A percentile compares a stretch with the other conserved stretches of the same genome.
These are phyloP conservation scores for Microbotryum silenes-acaulis DNA, from an alignment of 1,284 basidiomycete genomes.

Conservation along the genomic window DNA sequence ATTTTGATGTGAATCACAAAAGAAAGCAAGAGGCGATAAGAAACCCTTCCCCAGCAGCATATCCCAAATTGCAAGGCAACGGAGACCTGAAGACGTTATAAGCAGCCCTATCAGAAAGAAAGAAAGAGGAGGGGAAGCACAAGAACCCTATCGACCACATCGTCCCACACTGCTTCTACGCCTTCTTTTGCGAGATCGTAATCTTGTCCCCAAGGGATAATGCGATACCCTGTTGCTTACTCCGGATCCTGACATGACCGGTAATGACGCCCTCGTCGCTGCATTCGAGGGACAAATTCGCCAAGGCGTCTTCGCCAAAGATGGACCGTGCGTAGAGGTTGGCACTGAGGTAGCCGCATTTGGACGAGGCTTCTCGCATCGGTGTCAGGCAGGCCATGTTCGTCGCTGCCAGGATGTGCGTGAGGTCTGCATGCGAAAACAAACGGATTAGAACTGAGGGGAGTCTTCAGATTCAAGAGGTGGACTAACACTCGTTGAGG, in stretches of 20 bases:
- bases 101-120: too few species aligned
- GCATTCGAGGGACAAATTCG: conserved; percentile 90
- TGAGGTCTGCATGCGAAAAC: conserved; percentile 48
- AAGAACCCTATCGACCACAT: background rate
- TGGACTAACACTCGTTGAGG: conserved; percentile 28
- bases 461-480: background rate
- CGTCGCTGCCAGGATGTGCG: conserved; percentile 83
- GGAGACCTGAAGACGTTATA: too few species aligned
- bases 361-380: conserved; percentile 56
- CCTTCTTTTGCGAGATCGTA: conserved; percentile 28
- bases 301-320: conserved; percentile 93
- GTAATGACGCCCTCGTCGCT: conserved; percentile 72
- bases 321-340: conserved; percentile 87
- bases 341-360: conserved; percentile 82
- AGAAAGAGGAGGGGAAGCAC: too few species aligned
- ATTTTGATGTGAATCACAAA: too few species aligned
- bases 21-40: too few species aligned
- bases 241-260: conserved; percentile 85
- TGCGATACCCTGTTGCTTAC: conserved; percentile 92
- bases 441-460: background rate
- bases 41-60: too few species aligned
- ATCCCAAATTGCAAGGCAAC: too few species aligned
- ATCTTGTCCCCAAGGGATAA: conserved; percentile 87
- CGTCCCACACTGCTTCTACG: background rate
- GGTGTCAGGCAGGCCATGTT: conserved; percentile 97